Evolutionary conservation across 2,329 filamentous ascomycete species (phyloP), one percentile per base, ranked within the genome.

Genomic region (Biscogniauxia marginata): DNA sequence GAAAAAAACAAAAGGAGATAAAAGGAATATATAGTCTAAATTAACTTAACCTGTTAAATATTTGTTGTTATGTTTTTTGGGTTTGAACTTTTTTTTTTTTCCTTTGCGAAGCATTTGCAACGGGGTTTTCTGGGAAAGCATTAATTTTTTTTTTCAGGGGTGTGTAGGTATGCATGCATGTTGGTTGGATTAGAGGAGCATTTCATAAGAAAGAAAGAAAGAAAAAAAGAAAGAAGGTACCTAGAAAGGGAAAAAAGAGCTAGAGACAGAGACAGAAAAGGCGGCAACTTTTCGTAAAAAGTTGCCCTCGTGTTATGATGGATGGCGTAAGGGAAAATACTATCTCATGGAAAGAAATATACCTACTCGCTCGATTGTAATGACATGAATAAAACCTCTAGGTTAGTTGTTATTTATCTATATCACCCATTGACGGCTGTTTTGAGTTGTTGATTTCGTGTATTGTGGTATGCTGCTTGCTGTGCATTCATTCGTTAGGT

Each of bases 41-140:
- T 6, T 16, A 7, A 39, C 13, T 16, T 39, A 9, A 39, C 30
- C n/a, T 11, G 13, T 39, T 39, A 39, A 4, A 16, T n/a, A 39
- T 16, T 9, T 39, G 6, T 25, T 25, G 6, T 25, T 11, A 6
- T 25, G 6, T 11, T 25, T 25, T 25, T 25, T 11, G 24, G 6
- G 24, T 11, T 2, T 39, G 30, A 3, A 3, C n/a, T 39, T 39
- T 39, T 39, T 6, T 39, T 39, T 39, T 16, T 16, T 23, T 47
- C 43, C 49, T 45, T 49, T 30, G 22, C 53, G 49, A 62, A 54
- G 63, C 65, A 68, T 70, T 68, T 67, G 53, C 65, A 65, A 53
- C n/a, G n/a, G 64, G 63, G 55, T 57, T 55, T 46, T 46, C 13
- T 56, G 56, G 55, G 58, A 60, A 45, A 53, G 57, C 24, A 55